A percentile compares a stretch with the other conserved stretches of the same genome.
These are phyloP conservation scores for Hypoxylon subgilvum DNA, from an alignment of 495 filamentous ascomycete species.

Conservation along the genomic window DNA sequence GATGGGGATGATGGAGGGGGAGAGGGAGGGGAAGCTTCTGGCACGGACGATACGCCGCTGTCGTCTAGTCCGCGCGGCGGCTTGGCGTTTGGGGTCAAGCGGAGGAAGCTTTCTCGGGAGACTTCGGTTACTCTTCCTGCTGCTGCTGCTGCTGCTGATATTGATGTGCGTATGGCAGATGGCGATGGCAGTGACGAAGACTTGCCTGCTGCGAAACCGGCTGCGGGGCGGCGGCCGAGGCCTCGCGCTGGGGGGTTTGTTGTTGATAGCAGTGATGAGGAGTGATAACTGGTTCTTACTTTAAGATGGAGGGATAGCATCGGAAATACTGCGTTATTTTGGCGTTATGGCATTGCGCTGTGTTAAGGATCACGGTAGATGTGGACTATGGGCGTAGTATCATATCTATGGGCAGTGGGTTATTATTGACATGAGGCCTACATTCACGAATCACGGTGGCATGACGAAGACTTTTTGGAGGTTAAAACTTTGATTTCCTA, in stretches of 20 bases:
- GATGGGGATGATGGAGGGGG: conserved; percentile 41
- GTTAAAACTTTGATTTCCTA: too few species aligned
- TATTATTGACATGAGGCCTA: background rate
- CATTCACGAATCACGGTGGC: too few species aligned
- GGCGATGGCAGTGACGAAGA: conserved; percentile 43
- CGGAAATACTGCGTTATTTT: conserved; percentile 14
- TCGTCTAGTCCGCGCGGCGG: conserved; percentile 37
- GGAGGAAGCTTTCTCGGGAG: conserved; percentile 37
- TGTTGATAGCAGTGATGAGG: conserved; percentile 63
- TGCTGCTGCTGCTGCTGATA: conserved; percentile 9
- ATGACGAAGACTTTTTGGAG: too few species aligned
- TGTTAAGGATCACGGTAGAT: background rate
- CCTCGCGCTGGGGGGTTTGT: conserved; percentile 60
- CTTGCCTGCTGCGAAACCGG: conserved; percentile 34
- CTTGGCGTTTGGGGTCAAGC: conserved; percentile 24
- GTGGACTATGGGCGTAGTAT: background rate
- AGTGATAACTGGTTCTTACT: conserved; percentile 50
- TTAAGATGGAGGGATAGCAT: too few species aligned
- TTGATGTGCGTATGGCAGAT: conserved; percentile 35
- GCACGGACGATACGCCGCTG: conserved; percentile 36
- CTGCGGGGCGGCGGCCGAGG: conserved; percentile 43
- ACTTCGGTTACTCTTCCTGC: conserved; percentile 7
- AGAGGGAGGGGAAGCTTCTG: conserved; percentile 39
- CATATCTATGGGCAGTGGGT: background rate
- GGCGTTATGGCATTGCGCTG: conserved; percentile 17